Percentiles rank a stretch among this genome's conserved stretches.
phyloP scores from a whole-genome alignment of 2,329 filamentous ascomycete species.

The Cercospora berteroae region DNA sequence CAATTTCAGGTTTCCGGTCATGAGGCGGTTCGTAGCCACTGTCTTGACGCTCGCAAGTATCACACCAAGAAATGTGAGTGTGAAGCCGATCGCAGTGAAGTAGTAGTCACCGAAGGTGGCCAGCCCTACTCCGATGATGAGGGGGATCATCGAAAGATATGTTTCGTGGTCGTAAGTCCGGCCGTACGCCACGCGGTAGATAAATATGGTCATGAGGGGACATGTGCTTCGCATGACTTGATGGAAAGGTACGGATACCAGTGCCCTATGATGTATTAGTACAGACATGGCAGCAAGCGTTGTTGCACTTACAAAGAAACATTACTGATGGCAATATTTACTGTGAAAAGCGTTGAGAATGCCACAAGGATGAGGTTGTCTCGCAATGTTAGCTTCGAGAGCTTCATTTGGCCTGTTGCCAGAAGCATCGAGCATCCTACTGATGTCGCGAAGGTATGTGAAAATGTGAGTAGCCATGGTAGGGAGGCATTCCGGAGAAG shows the following conservation, averaged over 20 bases:
- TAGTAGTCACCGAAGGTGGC: constrained; percentile 64
- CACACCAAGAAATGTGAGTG: constrained; percentile 41
- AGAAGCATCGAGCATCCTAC: constrained; percentile 56
- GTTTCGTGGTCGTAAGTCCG: constrained; percentile 58
- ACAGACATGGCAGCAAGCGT: neutral
- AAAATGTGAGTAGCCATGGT: constrained; percentile 60
- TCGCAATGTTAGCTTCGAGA: constrained; percentile 52
- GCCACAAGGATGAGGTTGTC: constrained; percentile 57
- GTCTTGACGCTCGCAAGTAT: constrained; percentile 52
- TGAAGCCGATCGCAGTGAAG: constrained; percentile 54
- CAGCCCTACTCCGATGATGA: constrained; percentile 59
- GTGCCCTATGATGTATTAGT: constrained; percentile 16
- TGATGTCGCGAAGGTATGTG: constrained; percentile 58
- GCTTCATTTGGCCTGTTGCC: constrained; percentile 53
- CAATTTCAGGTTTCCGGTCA: constrained; percentile 60
- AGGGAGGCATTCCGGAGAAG: constrained; percentile 56
- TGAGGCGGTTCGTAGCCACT: constrained; percentile 62
- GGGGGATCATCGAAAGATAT: constrained; percentile 60
- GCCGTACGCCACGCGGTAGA: constrained; percentile 58
- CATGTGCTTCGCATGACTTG: constrained; percentile 63
- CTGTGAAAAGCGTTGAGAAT: constrained; percentile 62
- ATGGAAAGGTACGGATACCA: constrained; percentile 63
- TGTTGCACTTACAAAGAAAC: constrained; percentile 51
- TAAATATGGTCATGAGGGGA: constrained; percentile 61
- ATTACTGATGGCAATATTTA: constrained; percentile 64